These are phyloP conservation scores for Trichoderma sp. DNA, from an alignment of 2,329 filamentous ascomycete genomes.

Conservation along the genomic window DNA sequence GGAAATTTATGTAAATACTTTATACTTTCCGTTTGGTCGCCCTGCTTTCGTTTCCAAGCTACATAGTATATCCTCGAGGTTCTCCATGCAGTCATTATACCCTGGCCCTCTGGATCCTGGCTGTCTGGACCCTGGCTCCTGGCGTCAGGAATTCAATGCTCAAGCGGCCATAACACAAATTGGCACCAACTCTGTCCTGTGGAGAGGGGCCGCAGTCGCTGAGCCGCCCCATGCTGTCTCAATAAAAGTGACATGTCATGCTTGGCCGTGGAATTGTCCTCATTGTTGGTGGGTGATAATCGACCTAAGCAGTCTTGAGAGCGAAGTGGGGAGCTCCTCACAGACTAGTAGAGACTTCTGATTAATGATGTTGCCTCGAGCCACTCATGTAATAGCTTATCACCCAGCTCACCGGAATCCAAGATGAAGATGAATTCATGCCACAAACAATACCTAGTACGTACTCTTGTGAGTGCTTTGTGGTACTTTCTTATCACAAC, in stretches of 20 bases:
- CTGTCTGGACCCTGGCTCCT: neutral
- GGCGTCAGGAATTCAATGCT: neutral
- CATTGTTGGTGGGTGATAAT: neutral
- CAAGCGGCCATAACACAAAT: neutral
- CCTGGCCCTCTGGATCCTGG: neutral
- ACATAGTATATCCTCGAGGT: neutral
- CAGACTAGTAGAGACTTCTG: neutral
- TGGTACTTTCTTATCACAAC: neutral
- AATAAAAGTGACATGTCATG: constrained; percentile 17
- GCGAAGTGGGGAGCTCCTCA: neutral
- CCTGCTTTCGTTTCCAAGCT: neutral
- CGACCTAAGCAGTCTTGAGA: neutral
- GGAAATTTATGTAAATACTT: neutral
- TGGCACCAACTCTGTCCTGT: neutral
- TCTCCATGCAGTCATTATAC: neutral
- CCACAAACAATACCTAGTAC: neutral
- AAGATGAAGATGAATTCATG: neutral
- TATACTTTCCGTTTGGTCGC: neutral
- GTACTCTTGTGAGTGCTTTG: neutral
- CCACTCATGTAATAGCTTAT: neutral
- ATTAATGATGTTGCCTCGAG: neutral
- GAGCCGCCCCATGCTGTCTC: neutral
- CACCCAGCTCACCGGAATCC: neutral
- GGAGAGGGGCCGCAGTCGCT: neutral
- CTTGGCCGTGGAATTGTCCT: neutral